Evolutionary conservation across 192 early-diverging fungal species (phyloP).

Genomic region (Thoreauomyces humboldtii): DNA sequence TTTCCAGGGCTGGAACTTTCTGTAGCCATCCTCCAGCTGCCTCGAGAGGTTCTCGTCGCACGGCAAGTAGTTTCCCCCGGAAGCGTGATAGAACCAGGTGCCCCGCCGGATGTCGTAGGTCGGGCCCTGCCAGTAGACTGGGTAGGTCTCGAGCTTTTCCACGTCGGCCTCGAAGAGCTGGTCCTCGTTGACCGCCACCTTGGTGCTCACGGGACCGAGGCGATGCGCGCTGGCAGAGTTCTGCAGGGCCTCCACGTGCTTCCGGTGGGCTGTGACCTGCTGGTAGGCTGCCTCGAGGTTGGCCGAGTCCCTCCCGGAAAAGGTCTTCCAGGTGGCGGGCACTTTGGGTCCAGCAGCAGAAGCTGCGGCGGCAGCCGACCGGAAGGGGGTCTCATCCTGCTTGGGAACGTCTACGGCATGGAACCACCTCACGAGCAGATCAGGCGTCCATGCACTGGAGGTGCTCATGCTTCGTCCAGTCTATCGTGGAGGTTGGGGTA

Average conservation of each 20-base stretch:
- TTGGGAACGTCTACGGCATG: conserved; percentile 50
- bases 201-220: conserved; percentile 9
- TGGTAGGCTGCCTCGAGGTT: conserved; percentile 37
- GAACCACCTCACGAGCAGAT: conserved; percentile 37
- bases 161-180: conserved; percentile 79
- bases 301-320: conserved; percentile 39
- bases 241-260: not conserved
- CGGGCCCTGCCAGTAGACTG: conserved; percentile 81
- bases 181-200: conserved; percentile 74
- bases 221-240: not conserved
- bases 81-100: conserved; percentile 75
- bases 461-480: conserved; percentile 1
- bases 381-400: conserved; percentile 45
- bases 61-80: conserved; percentile 65
- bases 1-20: conserved; percentile 66
- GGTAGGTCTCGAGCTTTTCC: conserved; percentile 60
- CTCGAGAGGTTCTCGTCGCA: conserved; percentile 78
- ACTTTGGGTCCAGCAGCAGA: conserved; percentile 21
- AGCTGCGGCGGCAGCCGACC: conserved; percentile 11
- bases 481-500: no score
- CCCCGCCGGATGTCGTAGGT: conserved; percentile 77
- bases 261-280: not conserved
- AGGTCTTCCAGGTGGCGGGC: conserved; percentile 38
- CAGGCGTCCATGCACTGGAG: not conserved
- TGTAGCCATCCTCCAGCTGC: conserved; percentile 82